Evolutionary conservation across 495 filamentous ascomycete genomes (phyloP), one percentile per base, ranked within the genome.

Genomic region (Penicillium psychrofluorescens): DNA sequence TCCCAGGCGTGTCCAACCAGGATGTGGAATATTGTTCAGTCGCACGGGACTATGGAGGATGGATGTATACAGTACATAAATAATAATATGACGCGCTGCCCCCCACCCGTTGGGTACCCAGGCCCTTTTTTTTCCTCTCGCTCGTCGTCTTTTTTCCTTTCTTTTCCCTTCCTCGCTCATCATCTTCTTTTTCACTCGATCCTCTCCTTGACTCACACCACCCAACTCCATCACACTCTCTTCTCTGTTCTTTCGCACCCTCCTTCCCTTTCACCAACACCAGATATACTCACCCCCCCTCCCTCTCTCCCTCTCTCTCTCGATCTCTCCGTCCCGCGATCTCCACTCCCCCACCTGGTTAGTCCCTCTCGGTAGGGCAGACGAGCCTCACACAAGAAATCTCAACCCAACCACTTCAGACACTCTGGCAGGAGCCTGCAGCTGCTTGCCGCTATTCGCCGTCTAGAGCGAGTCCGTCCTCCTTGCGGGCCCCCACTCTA

Each of bases 271-370:
- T 31, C 30, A 10, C 29, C 34, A 16, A 22, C 22, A 3, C 2
- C 22, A 22, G 2, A 3, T 3, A 22, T 22, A 22, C 22, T 22
- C 22, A 22, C 22, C 6, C 22, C 22, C 22, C 6, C 22, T 22
- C 22, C 4, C 22, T 6, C 22, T 22, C 22, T 22, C 22, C 22
- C 22, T 22, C 22, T 22, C 22, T 6, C 22, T 6, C 22, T 22
- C 22, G 22, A 22, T 22, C 22, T 22, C 22, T 22, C 22, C 22
- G 22, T 22, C 22, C 22, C 22, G 4, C 22, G 22, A 22, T 22
- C 49, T 49, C 54, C 54, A 55, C 51, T 41, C 40, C 16, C 53
- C 50, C 56, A 50, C 56, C 56, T 34, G 48, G 48, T 46, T 55
- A 53, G 22, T 22, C 22, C 6, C 22, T 22, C 22, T 48, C 48